These are phyloP conservation scores for Dillenia turbinata DNA, from an alignment of 164 flowering plant genomes.

Conservation along the genomic window DNA sequence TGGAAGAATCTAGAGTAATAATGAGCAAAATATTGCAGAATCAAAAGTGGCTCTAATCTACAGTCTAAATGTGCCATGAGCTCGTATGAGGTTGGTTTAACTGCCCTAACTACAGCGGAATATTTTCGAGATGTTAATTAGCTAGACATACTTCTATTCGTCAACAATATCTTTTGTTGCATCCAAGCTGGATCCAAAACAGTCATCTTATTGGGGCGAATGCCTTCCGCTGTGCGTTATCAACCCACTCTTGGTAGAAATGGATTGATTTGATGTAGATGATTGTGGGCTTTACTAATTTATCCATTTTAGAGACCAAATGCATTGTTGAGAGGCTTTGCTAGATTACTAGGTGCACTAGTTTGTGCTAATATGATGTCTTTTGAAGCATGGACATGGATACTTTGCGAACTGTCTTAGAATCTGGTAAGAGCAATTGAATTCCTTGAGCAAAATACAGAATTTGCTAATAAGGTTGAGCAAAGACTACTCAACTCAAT, in stretches of 20 bases:
- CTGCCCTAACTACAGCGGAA: neutral
- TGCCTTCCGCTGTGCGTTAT: slow-evolving; percentile 10
- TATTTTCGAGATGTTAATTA: slow-evolving; percentile 6
- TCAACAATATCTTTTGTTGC: slow-evolving; percentile 6
- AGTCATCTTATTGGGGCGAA: slow-evolving; percentile 11
- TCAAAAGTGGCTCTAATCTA: neutral
- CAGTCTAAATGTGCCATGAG: neutral
- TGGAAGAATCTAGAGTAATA: neutral
- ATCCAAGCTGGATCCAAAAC: slow-evolving; percentile 10
- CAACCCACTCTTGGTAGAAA: slow-evolving; percentile 8
- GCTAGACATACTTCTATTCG: slow-evolving; percentile 8
- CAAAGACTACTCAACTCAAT: too few relatives aligned
- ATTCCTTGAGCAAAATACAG: too few relatives aligned
- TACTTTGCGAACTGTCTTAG: too few relatives aligned
- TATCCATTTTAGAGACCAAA: too few relatives aligned
- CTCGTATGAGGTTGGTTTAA: neutral
- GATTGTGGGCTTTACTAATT: too few relatives aligned
- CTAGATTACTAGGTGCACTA: too few relatives aligned
- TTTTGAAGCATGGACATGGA: too few relatives aligned
- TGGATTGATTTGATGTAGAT: too few relatives aligned
- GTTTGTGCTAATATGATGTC: too few relatives aligned
- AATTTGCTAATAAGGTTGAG: too few relatives aligned
- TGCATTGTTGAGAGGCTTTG: too few relatives aligned
- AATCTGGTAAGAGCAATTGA: too few relatives aligned
- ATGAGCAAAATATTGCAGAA: neutral